These are phyloP conservation scores for Dillenia suffruticosa DNA, from an alignment of 164 flowering plant species.

Conservation along the genomic window DNA sequence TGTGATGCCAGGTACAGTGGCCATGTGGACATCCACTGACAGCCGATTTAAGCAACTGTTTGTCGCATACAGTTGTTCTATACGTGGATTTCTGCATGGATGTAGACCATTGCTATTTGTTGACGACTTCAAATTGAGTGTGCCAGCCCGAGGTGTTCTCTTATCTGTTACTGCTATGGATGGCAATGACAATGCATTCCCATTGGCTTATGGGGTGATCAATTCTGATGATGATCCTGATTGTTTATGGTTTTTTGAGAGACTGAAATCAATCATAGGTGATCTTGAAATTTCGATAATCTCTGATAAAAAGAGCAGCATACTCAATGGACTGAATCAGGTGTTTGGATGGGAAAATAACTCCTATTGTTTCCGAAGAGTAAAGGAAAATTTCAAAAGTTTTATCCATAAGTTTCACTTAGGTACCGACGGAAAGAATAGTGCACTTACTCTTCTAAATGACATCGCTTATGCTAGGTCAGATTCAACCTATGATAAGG, in stretches of 20 bases:
- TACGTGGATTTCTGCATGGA: slow-evolving; percentile 5
- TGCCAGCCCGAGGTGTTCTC: slow-evolving; percentile 4
- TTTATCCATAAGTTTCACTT: too few species aligned
- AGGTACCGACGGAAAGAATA: neutral
- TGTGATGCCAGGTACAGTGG: slow-evolving; percentile 10
- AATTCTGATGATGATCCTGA: neutral
- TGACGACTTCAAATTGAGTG: slow-evolving; percentile 1
- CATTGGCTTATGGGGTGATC: slow-evolving; percentile 7
- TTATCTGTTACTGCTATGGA: too few species aligned
- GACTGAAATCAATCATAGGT: neutral
- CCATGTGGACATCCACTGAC: slow-evolving; percentile 7
- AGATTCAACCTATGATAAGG: too few species aligned
- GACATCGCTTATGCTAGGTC: too few species aligned
- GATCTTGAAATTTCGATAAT: too few species aligned
- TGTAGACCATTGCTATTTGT: slow-evolving; percentile 12
- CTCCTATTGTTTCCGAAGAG: neutral
- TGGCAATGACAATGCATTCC: slow-evolving; percentile 4
- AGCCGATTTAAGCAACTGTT: slow-evolving; percentile 9
- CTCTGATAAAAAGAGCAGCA: neutral
- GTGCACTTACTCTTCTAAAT: too few species aligned
- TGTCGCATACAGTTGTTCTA: slow-evolving; percentile 8
- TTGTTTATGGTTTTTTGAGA: neutral
- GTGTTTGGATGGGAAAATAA: neutral
- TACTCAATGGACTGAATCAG: neutral
- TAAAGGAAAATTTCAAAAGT: neutral